Evolutionary conservation across 2,329 filamentous ascomycete genomes (phyloP), one percentile per base, ranked within the genome.

Genomic region (Colletotrichum kahawae): DNA sequence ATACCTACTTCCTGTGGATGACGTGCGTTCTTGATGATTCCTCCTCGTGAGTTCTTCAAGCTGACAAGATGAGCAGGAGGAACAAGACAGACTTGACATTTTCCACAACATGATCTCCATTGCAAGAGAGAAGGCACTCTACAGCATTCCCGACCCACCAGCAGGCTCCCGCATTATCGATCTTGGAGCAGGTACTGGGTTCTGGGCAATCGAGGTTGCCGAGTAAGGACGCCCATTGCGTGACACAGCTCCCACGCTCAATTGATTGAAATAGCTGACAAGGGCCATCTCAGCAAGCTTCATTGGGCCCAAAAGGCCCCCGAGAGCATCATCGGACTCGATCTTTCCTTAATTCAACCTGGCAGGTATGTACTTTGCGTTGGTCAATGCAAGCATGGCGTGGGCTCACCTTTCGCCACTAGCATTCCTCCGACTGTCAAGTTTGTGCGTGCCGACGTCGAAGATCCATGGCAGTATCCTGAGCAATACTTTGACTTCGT

Each of bases 131-230:
- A 83, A 88, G 3, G 79, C 78, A 36, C 77, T 81, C 3, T 83
- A 48, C 27, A 69, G 75, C 14, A 27, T 27, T 72, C 76, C 63
- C 62, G 77, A 38, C 31, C 71, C 54, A 73, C 79, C 33, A 71
- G 67, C 71, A 77, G 81, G 43, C 43, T 48, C 80, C 34, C 84
- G 86, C 66, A 88, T 93, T 63, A 81, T 94, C 56, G 92, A 94
- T 80, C 82, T 98, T 69, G 96, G 95, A 56, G 96, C 94, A 77
- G 96, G 96, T 24, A 98, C 95, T 1, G 95, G 95, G 51, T 96
- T 98, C 76, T 98, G 96, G 96, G 92, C 94, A 54, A 94, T 97
- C 79, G 94, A 96, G 78, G 93, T 98, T 85, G 94, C 94, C 77
- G 92, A 94, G 90, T 95, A 87, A 85, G 21, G 91, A 83, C 16